Evolutionary conservation across 2,329 filamentous ascomycete genomes (phyloP).

Genomic region (Teratosphaeria pseudoeucalypti): DNA sequence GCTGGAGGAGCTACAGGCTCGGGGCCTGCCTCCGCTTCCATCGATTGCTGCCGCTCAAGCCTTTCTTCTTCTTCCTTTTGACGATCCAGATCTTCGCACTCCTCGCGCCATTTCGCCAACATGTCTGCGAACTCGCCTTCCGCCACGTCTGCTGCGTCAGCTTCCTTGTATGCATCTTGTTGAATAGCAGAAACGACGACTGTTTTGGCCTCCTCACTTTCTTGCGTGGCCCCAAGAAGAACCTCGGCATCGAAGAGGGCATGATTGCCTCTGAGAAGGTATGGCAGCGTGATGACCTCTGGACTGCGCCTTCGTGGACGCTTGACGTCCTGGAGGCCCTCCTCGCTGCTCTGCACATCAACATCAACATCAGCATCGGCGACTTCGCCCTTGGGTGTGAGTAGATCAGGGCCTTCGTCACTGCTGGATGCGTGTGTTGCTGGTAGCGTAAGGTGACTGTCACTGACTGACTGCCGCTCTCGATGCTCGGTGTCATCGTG

Average conservation of each 20-base stretch:
- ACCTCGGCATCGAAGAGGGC: conserved; percentile 12
- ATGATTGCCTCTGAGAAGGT: conserved; percentile 28
- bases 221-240: conserved; percentile 22
- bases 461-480: conserved; percentile 2
- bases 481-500: conserved; percentile 20
- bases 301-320: conserved; percentile 22
- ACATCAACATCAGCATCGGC: conserved; percentile 15
- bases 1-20: conserved; percentile 34
- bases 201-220: conserved; percentile 20
- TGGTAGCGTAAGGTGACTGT: conserved; percentile 7
- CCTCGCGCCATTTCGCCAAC: conserved; percentile 33
- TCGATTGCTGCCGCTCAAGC: conserved; percentile 24
- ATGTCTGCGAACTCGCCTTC: conserved; percentile 25
- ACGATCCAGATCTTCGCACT: conserved; percentile 32
- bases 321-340: conserved; percentile 8
- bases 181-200: conserved; percentile 19
- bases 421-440: conserved; percentile 18
- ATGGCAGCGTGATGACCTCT: conserved; percentile 35
- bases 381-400: conserved; percentile 25
- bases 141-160: conserved; percentile 20
- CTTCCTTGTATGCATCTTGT: conserved; percentile 16
- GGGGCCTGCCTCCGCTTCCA: conserved; percentile 23
- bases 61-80: conserved; percentile 30
- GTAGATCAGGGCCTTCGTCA: conserved; percentile 21
- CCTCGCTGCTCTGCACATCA: conserved; percentile 15